Evolutionary conservation across 2,329 filamentous ascomycete species (phyloP).

Genomic region (Sporothrix pseudoabietina): DNA sequence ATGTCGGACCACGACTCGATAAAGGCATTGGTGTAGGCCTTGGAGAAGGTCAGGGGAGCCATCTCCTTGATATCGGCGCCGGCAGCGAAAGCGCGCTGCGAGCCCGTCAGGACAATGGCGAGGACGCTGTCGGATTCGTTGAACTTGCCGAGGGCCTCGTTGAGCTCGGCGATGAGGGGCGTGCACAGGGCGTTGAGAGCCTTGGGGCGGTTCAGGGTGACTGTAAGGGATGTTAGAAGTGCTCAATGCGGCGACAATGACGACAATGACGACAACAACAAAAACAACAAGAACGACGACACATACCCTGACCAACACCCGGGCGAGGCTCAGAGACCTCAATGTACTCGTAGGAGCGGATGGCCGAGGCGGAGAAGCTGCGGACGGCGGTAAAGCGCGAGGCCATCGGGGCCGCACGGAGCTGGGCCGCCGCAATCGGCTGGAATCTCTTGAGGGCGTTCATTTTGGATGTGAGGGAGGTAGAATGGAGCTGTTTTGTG

Average conservation of each 20-base stretch:
- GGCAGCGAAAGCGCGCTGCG: conserved; percentile 86
- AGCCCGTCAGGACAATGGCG: conserved; percentile 85
- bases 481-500: neutral
- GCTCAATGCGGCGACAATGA: too few species aligned
- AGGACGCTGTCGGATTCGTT: conserved; percentile 69
- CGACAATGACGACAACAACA: too few species aligned
- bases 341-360: conserved; percentile 72
- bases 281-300: too few species aligned
- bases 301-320: conserved; percentile 77
- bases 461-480: conserved; percentile 42
- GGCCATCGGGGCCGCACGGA: conserved; percentile 60
- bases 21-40: conserved; percentile 86
- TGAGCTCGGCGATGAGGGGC: conserved; percentile 87
- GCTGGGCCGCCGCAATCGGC: conserved; percentile 62
- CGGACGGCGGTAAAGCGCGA: conserved; percentile 49
- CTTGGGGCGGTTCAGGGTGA: conserved; percentile 91
- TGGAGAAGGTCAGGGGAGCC: conserved; percentile 84
- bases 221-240: conserved; percentile 49
- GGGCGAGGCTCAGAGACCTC: conserved; percentile 79
- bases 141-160: conserved; percentile 71
- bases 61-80: conserved; percentile 99
- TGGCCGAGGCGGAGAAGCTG: conserved; percentile 52
- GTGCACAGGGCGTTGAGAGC: conserved; percentile 92
- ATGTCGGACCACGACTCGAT: conserved; percentile 93
- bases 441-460: conserved; percentile 61